phyloP scores from a whole-genome alignment of 2,329 filamentous ascomycete genomes.

The Penicillium sp. region DNA sequence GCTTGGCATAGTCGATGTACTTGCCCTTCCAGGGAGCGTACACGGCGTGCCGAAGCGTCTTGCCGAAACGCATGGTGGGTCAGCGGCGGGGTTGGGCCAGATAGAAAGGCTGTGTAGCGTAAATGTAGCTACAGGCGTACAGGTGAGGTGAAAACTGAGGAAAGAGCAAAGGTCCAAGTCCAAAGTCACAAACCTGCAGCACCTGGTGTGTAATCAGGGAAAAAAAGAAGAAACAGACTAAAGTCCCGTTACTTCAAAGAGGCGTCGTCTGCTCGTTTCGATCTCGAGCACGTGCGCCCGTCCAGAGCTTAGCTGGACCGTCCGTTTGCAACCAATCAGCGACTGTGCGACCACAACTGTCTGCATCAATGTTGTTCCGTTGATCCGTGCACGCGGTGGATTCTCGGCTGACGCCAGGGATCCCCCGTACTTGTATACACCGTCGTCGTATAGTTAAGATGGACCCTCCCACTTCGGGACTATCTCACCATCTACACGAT shows the following conservation, averaged over 20 bases:
- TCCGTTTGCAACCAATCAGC: conserved; percentile 9
- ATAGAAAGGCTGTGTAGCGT: conserved; percentile 15
- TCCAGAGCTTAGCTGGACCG: conserved; percentile 4
- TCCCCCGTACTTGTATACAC: background rate
- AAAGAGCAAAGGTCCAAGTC: background rate
- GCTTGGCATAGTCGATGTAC: conserved; percentile 93
- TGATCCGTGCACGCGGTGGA: background rate
- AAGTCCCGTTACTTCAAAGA: too few species aligned
- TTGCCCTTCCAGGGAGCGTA: conserved; percentile 88
- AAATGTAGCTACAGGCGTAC: background rate
- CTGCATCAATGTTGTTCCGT: background rate
- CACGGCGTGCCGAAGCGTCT: conserved; percentile 74
- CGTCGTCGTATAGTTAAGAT: background rate
- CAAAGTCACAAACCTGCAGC: background rate
- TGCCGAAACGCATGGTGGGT: conserved; percentile 84
- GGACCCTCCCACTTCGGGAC: background rate
- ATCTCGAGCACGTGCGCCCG: conserved; percentile 12
- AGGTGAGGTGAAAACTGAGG: background rate
- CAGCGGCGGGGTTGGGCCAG: conserved; percentile 1
- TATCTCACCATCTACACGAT: conserved; percentile 31
- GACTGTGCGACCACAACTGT: background rate
- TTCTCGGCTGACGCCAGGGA: background rate
- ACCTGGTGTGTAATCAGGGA: background rate
- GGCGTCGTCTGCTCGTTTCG: background rate
- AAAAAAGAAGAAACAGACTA: background rate